Evolutionary conservation across 2,329 filamentous ascomycete species (phyloP), one percentile per base, ranked within the genome.

Genomic region (Arthrobotrys megalospora): DNA sequence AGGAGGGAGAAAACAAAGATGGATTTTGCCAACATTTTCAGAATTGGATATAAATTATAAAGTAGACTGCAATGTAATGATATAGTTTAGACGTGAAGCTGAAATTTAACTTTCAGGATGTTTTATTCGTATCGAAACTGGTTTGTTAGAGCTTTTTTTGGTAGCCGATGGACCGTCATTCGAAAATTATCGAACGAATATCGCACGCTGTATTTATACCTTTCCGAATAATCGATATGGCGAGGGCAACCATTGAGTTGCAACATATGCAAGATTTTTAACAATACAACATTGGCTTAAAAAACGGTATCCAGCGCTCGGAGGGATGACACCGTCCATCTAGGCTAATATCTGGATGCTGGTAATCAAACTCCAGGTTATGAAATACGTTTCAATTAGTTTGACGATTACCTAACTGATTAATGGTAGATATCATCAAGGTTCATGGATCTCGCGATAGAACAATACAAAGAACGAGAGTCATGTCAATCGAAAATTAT

Each of bases 21-120:
- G n/a, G 62, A 41, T 52, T 66, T 66, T 52, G 62, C 43, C 28
- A 66, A 66, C 62, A 66, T 66, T 34, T 66, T 66, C 28, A 52
- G 16, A 16, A 66, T 50, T 36, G 45, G 53, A 28, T 38, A 21
- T 36, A 48, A 10, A 48, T n/a, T 38, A 21, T 36, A 48, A 10
- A 48, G 16, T 64, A 64, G 21, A 63, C 38, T 38, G 38, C 6
- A 19, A 64, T 64, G 16, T 24, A 43, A 43, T 45, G 38, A 45
- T 55, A 63, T 12, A 12, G 58, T 16, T 28, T 24, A 50, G 32
- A 64, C 8, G 19, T 64, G 24, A 32, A 36, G 32, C 8, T 36
- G 45, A 24, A 28, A 24, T 38, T 50, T 52, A 52, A 52, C 19
- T 38, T 52, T 48, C n/a, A 36, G 11, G 38, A 19, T 48, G 60